Evolutionary conservation across 768 basidiomycete species (phyloP), one percentile per base, ranked within the genome.

Genomic region (Rhodotorula sphaerocarpa): DNA sequence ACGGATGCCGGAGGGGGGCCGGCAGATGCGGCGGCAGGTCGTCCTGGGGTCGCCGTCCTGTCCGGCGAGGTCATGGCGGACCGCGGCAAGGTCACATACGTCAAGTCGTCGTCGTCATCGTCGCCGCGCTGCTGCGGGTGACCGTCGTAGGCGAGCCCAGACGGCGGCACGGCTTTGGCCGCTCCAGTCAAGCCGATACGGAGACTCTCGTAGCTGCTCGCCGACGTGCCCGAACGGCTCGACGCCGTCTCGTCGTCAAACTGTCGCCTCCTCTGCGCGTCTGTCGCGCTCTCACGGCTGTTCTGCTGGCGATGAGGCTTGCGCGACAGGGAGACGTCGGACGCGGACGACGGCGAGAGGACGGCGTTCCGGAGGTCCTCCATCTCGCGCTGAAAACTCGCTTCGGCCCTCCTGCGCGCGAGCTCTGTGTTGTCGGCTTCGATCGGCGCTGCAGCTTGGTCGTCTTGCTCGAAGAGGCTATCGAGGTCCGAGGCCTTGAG

Each of bases 361-460:
- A 27, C 47, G 23, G 54, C 63, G 48, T 65, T 50, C 27, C 50
- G 58, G n/a, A 67, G 43, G 14, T 55, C 54, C 41, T 54, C 52
- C 36, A 67, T 59, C 43, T 59, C 43, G 36, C 61, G 52, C 31
- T 62, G 53, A 31, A 68, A 53, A n/a, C 31, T 30, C 27, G 64
- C 62, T 25, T 61, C 56, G 28, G 41, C 50, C 27, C 50, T 21
- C 18, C 57, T 56, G 14, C 67, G 55, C 30, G 57, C 42, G 12
- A 63, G 47, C 33, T 68, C 67, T 7, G 67, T 64, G 52, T 62
- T 58, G 59, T 68, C 67, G 9, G 53, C 30, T 7, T 61, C 33
- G 42, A 68, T 68, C n/a, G 50, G 50, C 11, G 55, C 50, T n/a
- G 55, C 34, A 30, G 30, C 30, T 7, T 11, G 46, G 25, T 43